Base-by-base conservation (phyloP, 2,329 filamentous ascomycete species). In the Sphaerulina populicola region DNA sequence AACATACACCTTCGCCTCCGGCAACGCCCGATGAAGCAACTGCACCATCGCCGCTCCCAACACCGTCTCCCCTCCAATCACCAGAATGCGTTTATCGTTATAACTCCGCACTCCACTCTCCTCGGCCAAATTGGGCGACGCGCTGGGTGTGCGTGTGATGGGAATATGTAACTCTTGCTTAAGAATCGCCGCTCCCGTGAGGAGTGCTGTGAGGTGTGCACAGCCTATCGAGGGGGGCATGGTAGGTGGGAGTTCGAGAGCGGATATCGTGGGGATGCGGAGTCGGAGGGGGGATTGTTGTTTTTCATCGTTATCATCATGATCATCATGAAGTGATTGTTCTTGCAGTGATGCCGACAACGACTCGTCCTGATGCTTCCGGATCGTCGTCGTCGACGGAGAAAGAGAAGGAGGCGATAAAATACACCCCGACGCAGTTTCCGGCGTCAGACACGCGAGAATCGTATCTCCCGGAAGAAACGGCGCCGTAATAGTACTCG, bases 151-250 rank as follows among this genome's bases (percentile, higher is more conserved):
- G 1, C 51, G 41, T 2, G 40, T 45, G 23, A 53, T 43, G 5
- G 51, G 51, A 7, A 53, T 49, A 31, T 50, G 51, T 12, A 53
- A 37, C 29, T 53, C 41, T 47, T 53, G 15, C 47, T 53, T 53
- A 4, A 53, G 31, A 8, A 53, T 49, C 7, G 47, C 47, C 12
- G 51, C 51, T 12, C 46, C 51, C 5, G 47, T 35, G 29, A 53
- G 31, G 10, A 53, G 51, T 3, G 47, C 44, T 10, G 47, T 53
- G 29, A 53, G 44, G 15, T 53, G 49, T 5, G 42, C 38, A n/a
- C 41, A 49, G 15, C 46, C 51, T 27, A 37, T 46, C 12, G 49
- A 40, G 6, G 51, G 47, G n/a, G 47, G 40, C 11, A 46, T 53
- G 11, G 51, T 53, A 8, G 43, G 51, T 40, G 23, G 23, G 23